A percentile compares a stretch with the other conserved stretches of the same genome.
These are phyloP conservation scores for Pestalotiopsis sp. DNA, from an alignment of 2,329 filamentous ascomycete species.

Conservation along the genomic window DNA sequence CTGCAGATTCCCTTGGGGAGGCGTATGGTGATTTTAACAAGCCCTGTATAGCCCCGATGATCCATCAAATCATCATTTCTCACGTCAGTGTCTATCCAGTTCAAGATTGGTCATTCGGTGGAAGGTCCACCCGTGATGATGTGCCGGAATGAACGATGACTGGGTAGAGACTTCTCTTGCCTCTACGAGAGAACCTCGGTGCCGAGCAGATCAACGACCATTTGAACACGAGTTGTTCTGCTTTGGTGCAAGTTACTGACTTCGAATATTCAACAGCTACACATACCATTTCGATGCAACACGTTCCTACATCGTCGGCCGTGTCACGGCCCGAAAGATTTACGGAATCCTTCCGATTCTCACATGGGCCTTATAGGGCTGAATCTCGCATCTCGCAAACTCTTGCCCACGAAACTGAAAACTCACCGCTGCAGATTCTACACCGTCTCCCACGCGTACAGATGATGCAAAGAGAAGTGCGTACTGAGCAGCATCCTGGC, in stretches of 20 bases:
- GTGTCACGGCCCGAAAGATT: neutral
- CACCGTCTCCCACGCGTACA: neutral
- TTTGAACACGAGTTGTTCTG: no score
- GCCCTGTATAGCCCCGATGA: constrained; percentile 12
- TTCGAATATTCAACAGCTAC: neutral
- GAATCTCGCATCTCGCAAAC: neutral
- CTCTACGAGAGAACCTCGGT: no score
- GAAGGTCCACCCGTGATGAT: neutral
- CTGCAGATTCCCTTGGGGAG: neutral
- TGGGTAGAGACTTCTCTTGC: no score
- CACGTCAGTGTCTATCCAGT: neutral
- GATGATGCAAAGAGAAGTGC: neutral
- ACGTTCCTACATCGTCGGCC: neutral
- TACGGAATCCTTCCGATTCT: neutral
- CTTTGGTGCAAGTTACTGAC: neutral
- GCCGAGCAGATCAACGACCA: no score
- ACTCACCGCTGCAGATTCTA: neutral
- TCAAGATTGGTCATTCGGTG: neutral
- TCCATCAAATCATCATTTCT: neutral
- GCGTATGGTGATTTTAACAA: constrained; percentile 26
- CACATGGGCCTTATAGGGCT: neutral
- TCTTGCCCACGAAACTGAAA: neutral
- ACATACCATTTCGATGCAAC: neutral
- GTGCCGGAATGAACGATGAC: neutral
- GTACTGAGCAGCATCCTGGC: neutral